Base-by-base conservation (phyloP, 2,329 filamentous ascomycete genomes). In the Hortaea werneckii region DNA sequence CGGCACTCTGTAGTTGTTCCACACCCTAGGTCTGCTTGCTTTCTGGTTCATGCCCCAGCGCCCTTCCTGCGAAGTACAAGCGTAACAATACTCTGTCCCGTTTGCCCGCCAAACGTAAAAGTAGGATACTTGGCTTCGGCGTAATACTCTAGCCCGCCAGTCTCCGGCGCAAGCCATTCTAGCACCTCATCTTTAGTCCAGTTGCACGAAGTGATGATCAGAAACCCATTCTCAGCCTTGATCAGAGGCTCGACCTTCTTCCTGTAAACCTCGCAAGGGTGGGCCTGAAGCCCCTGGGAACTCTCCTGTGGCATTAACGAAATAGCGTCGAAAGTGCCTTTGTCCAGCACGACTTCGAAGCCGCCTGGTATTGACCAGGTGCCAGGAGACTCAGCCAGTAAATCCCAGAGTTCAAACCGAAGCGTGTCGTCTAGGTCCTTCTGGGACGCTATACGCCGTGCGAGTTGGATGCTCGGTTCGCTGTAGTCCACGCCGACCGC, bases 281-380 rank as follows among this genome's bases (percentile, higher is more conserved):
- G 54, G 8, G 32, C 32, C n/a, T 9, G 8, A 9, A 9, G 9
- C n/a, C 42, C 44, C n/a, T 29, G 29, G 5, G 43, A 46, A 12
- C 50, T 42, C 5, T 48, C 41, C 4, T 45, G 44, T 12, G 54
- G 50, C 60, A 62, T 62, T n/a, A 96, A 71, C 42, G 82, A 88
- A 30, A 98, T 84, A 8, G 92, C 92, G 70, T 98, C 92, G 64
- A 96, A 98, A 0, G 92, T 98, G 39, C 92, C 92, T 69, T 98
- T 98, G 67, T 98, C 92, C n/a, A 95, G 76, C 0, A 95, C 83
- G 0, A 95, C 79, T 65, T 96, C 88, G 70, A 89, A 96, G 1
- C 85, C 85, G 0, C 65, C 63, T 0, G 44, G 56, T 4, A 88
- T 67, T 20, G 20, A 20, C 80, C 83, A 87, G 42, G 76, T 41